Evolutionary conservation across 108 stramenopile genomes (phyloP).

Genomic region (Mayamaea pseudoterrestris): DNA sequence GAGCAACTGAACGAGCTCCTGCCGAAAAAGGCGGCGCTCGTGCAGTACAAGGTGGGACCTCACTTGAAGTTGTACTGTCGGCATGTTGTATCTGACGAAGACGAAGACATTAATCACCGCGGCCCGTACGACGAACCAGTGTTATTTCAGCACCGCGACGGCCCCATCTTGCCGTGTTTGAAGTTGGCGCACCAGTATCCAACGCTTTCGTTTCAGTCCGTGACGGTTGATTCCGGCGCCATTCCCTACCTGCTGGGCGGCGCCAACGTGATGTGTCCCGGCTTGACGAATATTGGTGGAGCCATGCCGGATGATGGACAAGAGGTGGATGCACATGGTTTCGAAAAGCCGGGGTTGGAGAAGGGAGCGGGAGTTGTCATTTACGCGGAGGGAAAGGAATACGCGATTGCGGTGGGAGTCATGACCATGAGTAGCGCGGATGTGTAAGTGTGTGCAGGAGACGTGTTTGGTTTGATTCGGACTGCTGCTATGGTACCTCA

Average conservation of each 20-base stretch:
- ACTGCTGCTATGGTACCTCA: background rate
- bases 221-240: slow-evolving; percentile 84
- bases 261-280: slow-evolving; percentile 97
- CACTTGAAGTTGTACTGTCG: slow-evolving; percentile 75
- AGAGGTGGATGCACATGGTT: slow-evolving; percentile 41
- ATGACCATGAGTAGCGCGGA: slow-evolving; percentile 84
- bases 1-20: slow-evolving; percentile 75
- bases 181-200: slow-evolving; percentile 79
- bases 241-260: slow-evolving; percentile 93
- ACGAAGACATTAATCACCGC: slow-evolving; percentile 11
- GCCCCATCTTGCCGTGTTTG: slow-evolving; percentile 88
- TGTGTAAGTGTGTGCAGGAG: slow-evolving; percentile 69
- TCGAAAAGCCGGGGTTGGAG: slow-evolving; percentile 53
- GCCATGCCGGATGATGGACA: slow-evolving; percentile 59
- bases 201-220: slow-evolving; percentile 38
- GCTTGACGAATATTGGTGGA: slow-evolving; percentile 81
- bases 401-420: slow-evolving; percentile 82
- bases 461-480: background rate
- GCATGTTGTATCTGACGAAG: slow-evolving; percentile 21
- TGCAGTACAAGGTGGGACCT: slow-evolving; percentile 75
- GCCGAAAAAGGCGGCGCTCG: slow-evolving; percentile 81
- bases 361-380: slow-evolving; percentile 78
- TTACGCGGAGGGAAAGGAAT: slow-evolving; percentile 89
- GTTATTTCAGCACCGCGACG: slow-evolving; percentile 89
- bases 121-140: slow-evolving; percentile 61